Base-by-base conservation (phyloP, 306 rosid genomes). In the Quercus cerris region DNA sequence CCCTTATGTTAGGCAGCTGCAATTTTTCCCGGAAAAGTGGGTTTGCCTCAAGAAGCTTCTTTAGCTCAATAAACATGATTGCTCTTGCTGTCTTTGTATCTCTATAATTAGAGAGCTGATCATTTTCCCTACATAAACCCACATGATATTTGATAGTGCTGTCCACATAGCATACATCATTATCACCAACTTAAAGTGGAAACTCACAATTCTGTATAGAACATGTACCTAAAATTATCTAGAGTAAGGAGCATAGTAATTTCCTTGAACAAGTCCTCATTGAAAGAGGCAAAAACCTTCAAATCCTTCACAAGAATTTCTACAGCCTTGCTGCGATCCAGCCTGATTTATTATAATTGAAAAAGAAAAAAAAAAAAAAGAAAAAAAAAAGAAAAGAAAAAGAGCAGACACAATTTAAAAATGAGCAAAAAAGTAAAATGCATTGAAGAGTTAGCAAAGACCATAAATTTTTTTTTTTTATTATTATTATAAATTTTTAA, bases 61-160 rank as follows among this genome's bases (percentile, higher is more conserved):
- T 89, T 41, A 89, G 82, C 38, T 84, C 84, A 17, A 13, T 44
- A 61, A 81, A 13, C 88, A 86, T 27, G 22, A 49, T 71, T 18
- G 79, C 61, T 70, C 92, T 82, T 18, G 90, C 87, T 41, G 85
- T 73, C 57, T 27, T 75, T 5, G 81, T 41, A 73, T 89, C 90
- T 67, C 69, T 44, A 30, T 84, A 86, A 56, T 56, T 33, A 62
- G 84, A 54, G 13, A 89, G 88, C 14, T 64, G 76, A 19, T 70
- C 74, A 73, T 86, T 77, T 57, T 86, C 83, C 76, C 90, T 86
- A 85, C 81, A 75, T 12, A 81, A 74, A 41, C 70, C 75, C 75
- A 59, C 38, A 67, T 66, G 66, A 72, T 17, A 10, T 46, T 64
- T 28, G 59, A 41, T 8, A 38, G 59, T 23, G n/a, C 55, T 17